Base-by-base conservation (phyloP, 805 yeast genomes). In the Spathaspora passalidarum region DNA sequence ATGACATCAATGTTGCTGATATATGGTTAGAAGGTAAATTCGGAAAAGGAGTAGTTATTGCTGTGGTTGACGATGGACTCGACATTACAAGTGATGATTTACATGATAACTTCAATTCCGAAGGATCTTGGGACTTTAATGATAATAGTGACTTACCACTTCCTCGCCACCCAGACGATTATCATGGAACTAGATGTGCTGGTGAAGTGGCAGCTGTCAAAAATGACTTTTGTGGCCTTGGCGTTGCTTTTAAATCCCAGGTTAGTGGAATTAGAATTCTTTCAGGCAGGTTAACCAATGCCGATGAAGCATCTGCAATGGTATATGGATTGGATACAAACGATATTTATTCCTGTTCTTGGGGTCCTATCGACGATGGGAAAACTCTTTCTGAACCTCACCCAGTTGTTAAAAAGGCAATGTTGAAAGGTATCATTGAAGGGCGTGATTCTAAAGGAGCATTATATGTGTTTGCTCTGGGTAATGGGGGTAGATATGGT, bases 341-440 rank as follows among this genome's bases (percentile, higher is more conserved):
- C 64, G 96, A 94, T 63, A 94, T 94, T 34, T 94, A 90, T 62
- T 88, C 96, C 2, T 94, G 99, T 65, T 89, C 97, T 3, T 94
- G 99, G 99, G 99, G 99, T 6, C 99, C 99, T 2, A 79, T 89
- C 2, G 99, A 94, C 63, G 87, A 92, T 62, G 99, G 99, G 0
- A 74, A 63, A 46, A 79, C 96, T 1, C 79, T 94, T 76, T 90
- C 88, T 43, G 94, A 81, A 3, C 99, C 99, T 0, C 87, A 88
- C 19, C 62, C 69, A 26, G 56, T 92, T 22, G 96, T 92, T 5
- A 78, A 80, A 56, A 81, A 87, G 49, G 95, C 98, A 1, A 76
- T 94, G 63, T 61, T 87, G n/a, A 86, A 82, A 57, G 97, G 97
- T 44, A 76, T 88, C 11, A 81, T 78, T 51, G 84, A 86, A 21